Base-by-base conservation (phyloP, 2,329 filamentous ascomycete species). In the Teratosphaeria zuluensis region DNA sequence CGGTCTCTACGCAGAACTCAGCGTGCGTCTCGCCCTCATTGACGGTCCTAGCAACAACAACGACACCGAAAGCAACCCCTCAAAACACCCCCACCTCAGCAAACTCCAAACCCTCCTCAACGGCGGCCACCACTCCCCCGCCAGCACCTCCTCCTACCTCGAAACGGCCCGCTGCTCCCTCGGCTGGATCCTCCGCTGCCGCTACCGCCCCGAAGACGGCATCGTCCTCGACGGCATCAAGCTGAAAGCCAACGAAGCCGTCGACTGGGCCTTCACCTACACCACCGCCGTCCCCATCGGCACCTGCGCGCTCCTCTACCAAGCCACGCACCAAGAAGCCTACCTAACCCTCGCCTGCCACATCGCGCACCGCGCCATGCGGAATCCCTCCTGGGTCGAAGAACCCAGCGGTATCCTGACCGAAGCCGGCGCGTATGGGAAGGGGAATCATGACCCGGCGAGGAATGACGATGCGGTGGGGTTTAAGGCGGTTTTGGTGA, bases 181-280 rank as follows among this genome's bases (percentile, higher is more conserved):
- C 4, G 62, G 56, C 5, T 69, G 67, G 67, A 66, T 69, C 56
- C 53, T 69, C 30, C 59, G 66, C 24, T 67, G 66, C 52, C 58
- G 66, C 33, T 69, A 68, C 59, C 63, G 62, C 12, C 55, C 59
- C 9, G 53, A 63, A 5, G 66, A 68, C 14, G 64, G 56, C 19
- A 54, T 70, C 5, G 66, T 70, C 4, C 62, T 66, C 9, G 68
- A 70, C 55, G 65, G 64, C 38, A 63, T 70, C 53, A 51, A 59
- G 35, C 61, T 66, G 19, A 63, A 64, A 53, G 61, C 62, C n/a
- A 55, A 62, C 31, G 59, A 66, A 46, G 59, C 61, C 16, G 59
- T 62, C 21, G 62, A 68, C 42, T 68, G 66, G 68, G 66, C 65
- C 1, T 70, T 70, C 52, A 68, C 64, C 1, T 69, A 70, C 53